Conservation (phyloP, 345 rosid genomes). For the Ceriops decandra region DNA sequence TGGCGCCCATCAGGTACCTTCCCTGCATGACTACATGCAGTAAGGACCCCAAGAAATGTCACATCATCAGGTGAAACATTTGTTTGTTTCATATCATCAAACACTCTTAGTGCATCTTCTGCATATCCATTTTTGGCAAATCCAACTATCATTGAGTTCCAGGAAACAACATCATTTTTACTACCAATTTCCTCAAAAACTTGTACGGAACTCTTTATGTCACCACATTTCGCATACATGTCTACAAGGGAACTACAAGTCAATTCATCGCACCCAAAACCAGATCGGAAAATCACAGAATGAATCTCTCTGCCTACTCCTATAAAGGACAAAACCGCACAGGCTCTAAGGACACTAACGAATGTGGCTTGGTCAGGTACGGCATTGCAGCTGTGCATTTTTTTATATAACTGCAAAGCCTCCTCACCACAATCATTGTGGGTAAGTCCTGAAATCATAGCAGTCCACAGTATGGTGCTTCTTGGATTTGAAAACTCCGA, state of each 20-base stretch:
- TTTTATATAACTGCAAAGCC: conserved; percentile 56
- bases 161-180: conserved; percentile 53
- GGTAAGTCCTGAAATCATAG: conserved; percentile 71
- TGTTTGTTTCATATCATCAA: conserved; percentile 57
- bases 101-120: conserved; percentile 64
- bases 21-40: conserved; percentile 96
- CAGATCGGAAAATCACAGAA: conserved; percentile 61
- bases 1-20: conserved; percentile 60
- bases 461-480: conserved; percentile 72
- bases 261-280: conserved; percentile 66
- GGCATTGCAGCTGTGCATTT: conserved; percentile 54
- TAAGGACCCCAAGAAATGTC: conserved; percentile 88
- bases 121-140: conserved; percentile 87
- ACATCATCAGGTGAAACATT: conserved; percentile 65
- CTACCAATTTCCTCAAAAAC: conserved; percentile 57
- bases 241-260: conserved; percentile 73
- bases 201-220: conserved; percentile 55
- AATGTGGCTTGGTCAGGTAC: conserved; percentile 91
- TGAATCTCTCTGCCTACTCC: conserved; percentile 66
- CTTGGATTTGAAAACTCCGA: conserved; percentile 54
- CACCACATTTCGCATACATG: conserved; percentile 99
- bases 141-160: conserved; percentile 95
- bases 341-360: conserved; percentile 77
- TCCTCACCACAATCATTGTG: conserved; percentile 66
- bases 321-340: conserved; percentile 60